A percentile compares a stretch with the other conserved stretches of the same genome.
phyloP scores from a whole-genome alignment of 768 basidiomycete species.

The Tulasnella sp. region DNA sequence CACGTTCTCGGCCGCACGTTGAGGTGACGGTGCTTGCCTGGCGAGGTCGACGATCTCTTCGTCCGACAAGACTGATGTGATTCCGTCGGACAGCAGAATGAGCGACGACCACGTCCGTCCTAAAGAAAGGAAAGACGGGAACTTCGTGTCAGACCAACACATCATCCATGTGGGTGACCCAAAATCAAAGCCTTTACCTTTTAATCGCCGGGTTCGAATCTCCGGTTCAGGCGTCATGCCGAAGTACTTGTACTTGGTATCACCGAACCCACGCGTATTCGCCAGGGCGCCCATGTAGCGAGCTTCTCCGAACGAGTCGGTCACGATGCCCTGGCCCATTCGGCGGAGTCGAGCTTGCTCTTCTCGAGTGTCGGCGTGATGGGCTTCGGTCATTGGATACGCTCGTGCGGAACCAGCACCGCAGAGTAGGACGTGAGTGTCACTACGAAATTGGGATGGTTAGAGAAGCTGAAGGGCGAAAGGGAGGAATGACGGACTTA shows the following conservation, averaged over 20 bases:
- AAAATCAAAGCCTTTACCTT: slow-evolving; percentile 86
- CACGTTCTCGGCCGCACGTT: slow-evolving; percentile 79
- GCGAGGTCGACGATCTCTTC: slow-evolving; percentile 93
- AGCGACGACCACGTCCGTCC: slow-evolving; percentile 86
- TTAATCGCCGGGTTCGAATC: slow-evolving; percentile 70
- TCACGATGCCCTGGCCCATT: slow-evolving; percentile 85
- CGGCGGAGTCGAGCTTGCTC: slow-evolving; percentile 84
- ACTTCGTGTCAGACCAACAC: not conserved
- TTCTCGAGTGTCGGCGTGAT: slow-evolving; percentile 89
- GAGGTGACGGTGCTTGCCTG: slow-evolving; percentile 69
- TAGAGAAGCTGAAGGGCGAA: not conserved
- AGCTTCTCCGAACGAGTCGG: slow-evolving; percentile 93
- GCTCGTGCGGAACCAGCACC: slow-evolving; percentile 71
- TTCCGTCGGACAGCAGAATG: slow-evolving; percentile 89
- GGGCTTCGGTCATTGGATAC: slow-evolving; percentile 88
- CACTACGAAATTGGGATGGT: slow-evolving; percentile 51
- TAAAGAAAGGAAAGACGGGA: slow-evolving; percentile 42
- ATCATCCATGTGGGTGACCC: slow-evolving; percentile 62
- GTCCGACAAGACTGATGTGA: slow-evolving; percentile 88
- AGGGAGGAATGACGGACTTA: slow-evolving; percentile 44
- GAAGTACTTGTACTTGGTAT: slow-evolving; percentile 83
- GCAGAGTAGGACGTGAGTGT: slow-evolving; percentile 86
- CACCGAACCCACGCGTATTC: slow-evolving; percentile 90
- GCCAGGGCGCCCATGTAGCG: slow-evolving; percentile 95
- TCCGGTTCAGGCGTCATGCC: slow-evolving; percentile 95